These are phyloP conservation scores for Scytalidium sp. DNA, from an alignment of 2,329 filamentous ascomycete species.

Conservation along the genomic window DNA sequence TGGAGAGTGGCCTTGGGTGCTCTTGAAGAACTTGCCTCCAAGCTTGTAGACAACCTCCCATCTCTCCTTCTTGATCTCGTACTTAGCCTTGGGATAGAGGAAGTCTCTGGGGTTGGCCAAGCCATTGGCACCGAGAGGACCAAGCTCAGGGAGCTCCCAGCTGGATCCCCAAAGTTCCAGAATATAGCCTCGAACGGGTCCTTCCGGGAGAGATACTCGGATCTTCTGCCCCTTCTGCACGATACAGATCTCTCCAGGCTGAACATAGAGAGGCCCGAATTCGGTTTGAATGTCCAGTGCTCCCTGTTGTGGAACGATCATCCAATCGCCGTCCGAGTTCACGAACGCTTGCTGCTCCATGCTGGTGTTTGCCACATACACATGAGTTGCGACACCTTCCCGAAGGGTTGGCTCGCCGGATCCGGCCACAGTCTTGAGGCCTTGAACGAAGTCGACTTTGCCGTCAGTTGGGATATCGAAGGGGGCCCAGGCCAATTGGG, in stretches of 20 bases:
- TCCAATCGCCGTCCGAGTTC: slow-evolving; percentile 63
- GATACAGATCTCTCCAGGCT: slow-evolving; percentile 62
- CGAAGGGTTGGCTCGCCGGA: slow-evolving; percentile 47
- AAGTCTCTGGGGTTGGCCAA: slow-evolving; percentile 65
- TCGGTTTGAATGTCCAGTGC: slow-evolving; percentile 59
- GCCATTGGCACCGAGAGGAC: slow-evolving; percentile 61
- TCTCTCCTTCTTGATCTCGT: slow-evolving; percentile 27
- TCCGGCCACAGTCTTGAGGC: slow-evolving; percentile 46
- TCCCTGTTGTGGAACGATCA: slow-evolving; percentile 64
- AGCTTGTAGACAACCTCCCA: slow-evolving; percentile 61
- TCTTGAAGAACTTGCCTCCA: slow-evolving; percentile 61
- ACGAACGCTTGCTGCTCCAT: slow-evolving; percentile 46
- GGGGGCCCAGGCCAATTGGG: slow-evolving; percentile 47
- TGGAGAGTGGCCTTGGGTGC: slow-evolving; percentile 64
- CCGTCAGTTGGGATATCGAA: slow-evolving; percentile 29
- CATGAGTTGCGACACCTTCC: slow-evolving; percentile 46
- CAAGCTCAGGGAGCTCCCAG: slow-evolving; percentile 62
- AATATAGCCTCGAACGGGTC: slow-evolving; percentile 59
- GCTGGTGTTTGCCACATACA: slow-evolving; percentile 44
- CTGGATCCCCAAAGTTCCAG: slow-evolving; percentile 63
- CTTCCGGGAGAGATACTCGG: slow-evolving; percentile 55
- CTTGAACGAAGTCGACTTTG: slow-evolving; percentile 39
- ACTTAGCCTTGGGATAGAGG: slow-evolving; percentile 52
- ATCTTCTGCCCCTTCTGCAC: slow-evolving; percentile 63
- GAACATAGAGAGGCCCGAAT: slow-evolving; percentile 45